Percentiles rank a stretch among this genome's conserved stretches.
phyloP scores from a whole-genome alignment of 495 filamentous ascomycete species.

The Aspergillus saccharolyticus region DNA sequence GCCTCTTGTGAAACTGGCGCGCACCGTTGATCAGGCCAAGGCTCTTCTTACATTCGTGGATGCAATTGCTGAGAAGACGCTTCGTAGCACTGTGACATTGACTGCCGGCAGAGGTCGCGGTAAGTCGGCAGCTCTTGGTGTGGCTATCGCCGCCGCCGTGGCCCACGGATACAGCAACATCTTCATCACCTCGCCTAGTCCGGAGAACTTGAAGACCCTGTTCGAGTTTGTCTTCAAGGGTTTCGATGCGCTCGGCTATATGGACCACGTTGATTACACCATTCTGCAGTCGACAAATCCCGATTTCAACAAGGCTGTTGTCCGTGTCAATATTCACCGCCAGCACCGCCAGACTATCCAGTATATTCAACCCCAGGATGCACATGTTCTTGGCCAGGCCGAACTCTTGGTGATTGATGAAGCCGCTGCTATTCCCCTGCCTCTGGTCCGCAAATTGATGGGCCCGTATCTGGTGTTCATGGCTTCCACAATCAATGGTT shows the following conservation, averaged over 20 bases:
- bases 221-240: slow-evolving; percentile 99
- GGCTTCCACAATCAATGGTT: slow-evolving; percentile 98
- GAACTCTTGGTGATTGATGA: slow-evolving; percentile 97
- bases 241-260: slow-evolving; percentile 88
- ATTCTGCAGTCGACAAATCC: slow-evolving; percentile 98
- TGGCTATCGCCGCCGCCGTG: slow-evolving; percentile 89
- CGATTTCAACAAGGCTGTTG: slow-evolving; percentile 98
- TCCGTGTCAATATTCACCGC: slow-evolving; percentile 90
- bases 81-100: slow-evolving; percentile 86
- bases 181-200: slow-evolving; percentile 97
- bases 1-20: slow-evolving; percentile 74
- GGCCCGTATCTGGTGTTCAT: slow-evolving; percentile 99
- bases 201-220: slow-evolving; percentile 96
- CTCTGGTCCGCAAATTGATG: slow-evolving; percentile 87
- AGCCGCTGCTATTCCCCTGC: slow-evolving; percentile 92
- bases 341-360: slow-evolving; percentile 98
- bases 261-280: slow-evolving; percentile 93
- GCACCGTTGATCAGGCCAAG: slow-evolving; percentile 92
- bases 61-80: slow-evolving; percentile 91
- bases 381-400: slow-evolving; percentile 89
- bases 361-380: slow-evolving; percentile 95
- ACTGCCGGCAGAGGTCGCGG: slow-evolving; percentile 94
- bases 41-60: slow-evolving; percentile 93
- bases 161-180: slow-evolving; percentile 98
- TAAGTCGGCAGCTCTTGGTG: slow-evolving; percentile 92